phyloP scores from a whole-genome alignment of 768 basidiomycete genomes.

The Tephrocybe rancida region DNA sequence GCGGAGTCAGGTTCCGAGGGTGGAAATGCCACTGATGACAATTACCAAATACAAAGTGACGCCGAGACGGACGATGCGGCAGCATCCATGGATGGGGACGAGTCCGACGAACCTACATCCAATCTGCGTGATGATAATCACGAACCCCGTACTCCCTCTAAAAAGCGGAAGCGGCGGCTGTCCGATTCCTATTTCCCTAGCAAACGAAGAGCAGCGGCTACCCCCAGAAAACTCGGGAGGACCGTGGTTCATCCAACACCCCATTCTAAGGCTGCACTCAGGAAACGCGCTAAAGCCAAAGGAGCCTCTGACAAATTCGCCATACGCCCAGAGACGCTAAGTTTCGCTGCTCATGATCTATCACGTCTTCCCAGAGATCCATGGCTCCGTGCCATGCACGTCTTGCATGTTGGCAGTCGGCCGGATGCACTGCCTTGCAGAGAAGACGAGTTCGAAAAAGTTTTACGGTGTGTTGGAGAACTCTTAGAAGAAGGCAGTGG shows the following conservation, averaged over 20 bases:
- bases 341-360: constrained; percentile 38
- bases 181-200: constrained; percentile 21
- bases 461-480: constrained; percentile 66
- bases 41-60: constrained; percentile 20
- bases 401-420: constrained; percentile 90
- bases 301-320: constrained; percentile 25
- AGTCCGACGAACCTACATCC: constrained; percentile 29
- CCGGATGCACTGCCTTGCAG: constrained; percentile 86
- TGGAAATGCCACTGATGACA: constrained; percentile 25
- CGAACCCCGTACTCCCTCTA: constrained; percentile 53
- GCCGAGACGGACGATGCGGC: constrained; percentile 19
- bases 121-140: constrained; percentile 36
- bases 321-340: constrained; percentile 24
- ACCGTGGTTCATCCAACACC: constrained; percentile 68
- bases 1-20: constrained; percentile 27
- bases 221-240: constrained; percentile 34
- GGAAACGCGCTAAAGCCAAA: constrained; percentile 37
- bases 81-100: constrained; percentile 19
- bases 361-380: constrained; percentile 70
- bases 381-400: constrained; percentile 87
- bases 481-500: constrained; percentile 91
- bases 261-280: constrained; percentile 71
- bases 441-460: not conserved
- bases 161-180: constrained; percentile 43
- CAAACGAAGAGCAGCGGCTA: constrained; percentile 20